A percentile compares a stretch with the other conserved stretches of the same genome.
These are phyloP conservation scores for Aureobasidium mangrovei DNA, from an alignment of 2,329 filamentous ascomycete species.

Conservation along the genomic window DNA sequence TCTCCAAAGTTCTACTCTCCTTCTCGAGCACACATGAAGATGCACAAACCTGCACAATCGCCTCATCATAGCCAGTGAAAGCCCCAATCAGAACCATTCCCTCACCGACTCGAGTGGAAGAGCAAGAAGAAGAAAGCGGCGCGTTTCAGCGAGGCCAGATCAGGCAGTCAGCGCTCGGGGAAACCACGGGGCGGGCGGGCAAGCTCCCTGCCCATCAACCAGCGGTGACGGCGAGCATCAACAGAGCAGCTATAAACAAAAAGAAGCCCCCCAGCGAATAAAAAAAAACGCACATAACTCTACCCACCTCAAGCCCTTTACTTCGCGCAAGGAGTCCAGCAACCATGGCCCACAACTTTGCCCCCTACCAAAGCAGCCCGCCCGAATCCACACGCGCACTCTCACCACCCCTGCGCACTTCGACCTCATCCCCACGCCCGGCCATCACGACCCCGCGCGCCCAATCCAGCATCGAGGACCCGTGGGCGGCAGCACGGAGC, in stretches of 20 bases:
- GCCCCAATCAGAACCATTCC: too few species aligned
- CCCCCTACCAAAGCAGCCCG: conserved; percentile 87
- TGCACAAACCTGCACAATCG: too few species aligned
- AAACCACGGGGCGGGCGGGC: not conserved
- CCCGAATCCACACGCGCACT: conserved; percentile 76
- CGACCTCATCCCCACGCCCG: conserved; percentile 44
- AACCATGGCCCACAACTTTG: conserved; percentile 46
- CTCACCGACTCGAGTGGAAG: not conserved
- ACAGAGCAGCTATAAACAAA: conserved; percentile 2
- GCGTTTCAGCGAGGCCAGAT: not conserved
- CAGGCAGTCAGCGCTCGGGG: not conserved
- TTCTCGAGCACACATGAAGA: too few species aligned
- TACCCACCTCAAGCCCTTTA: not conserved
- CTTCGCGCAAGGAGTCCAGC: not conserved
- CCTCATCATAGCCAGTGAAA: too few species aligned
- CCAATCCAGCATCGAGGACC: conserved; percentile 28
- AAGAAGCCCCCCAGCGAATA: not conserved
- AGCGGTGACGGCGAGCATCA: conserved; percentile 7
- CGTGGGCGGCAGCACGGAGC: conserved; percentile 33
- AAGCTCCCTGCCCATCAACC: not conserved
- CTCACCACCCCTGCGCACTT: conserved; percentile 55
- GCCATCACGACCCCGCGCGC: conserved; percentile 39
- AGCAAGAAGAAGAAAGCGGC: not conserved
- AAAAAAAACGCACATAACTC: not conserved
- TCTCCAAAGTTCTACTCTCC: too few species aligned